Conservation (phyloP, 2,329 filamentous ascomycete genomes). For the Fusarium equiseti region DNA sequence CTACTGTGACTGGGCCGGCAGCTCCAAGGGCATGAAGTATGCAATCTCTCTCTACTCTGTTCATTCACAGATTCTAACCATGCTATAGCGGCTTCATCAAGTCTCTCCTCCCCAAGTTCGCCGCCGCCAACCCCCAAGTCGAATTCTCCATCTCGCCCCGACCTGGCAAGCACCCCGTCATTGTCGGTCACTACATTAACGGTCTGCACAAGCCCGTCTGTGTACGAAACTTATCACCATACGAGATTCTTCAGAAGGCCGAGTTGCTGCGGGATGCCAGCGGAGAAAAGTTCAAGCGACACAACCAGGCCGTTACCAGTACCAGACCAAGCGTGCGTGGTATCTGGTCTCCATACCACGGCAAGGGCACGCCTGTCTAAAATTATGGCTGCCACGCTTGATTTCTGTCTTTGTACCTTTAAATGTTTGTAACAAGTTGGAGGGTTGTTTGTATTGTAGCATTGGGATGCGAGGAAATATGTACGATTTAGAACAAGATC, state of each 20-base stretch:
- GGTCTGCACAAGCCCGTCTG: constrained; percentile 87
- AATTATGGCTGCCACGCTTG: constrained; percentile 4
- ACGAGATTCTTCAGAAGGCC: constrained; percentile 84
- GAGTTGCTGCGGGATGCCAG: constrained; percentile 78
- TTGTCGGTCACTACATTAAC: constrained; percentile 93
- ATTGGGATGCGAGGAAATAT: constrained; percentile 48
- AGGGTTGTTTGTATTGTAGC: constrained; percentile 37
- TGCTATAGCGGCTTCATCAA: constrained; percentile 80
- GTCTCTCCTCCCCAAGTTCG: constrained; percentile 80
- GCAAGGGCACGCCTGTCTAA: constrained; percentile 67
- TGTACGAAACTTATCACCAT: constrained; percentile 84
- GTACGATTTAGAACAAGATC: constrained; percentile 45
- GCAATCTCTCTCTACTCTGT: constrained; percentile 35
- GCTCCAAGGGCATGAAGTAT: constrained; percentile 94
- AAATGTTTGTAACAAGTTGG: constrained; percentile 43
- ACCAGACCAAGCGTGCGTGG: constrained; percentile 75
- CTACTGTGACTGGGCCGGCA: constrained; percentile 97
- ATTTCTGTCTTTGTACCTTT: constrained; percentile 45
- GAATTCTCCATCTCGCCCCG: constrained; percentile 93
- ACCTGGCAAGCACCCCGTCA: constrained; percentile 88
- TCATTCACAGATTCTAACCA: constrained; percentile 42
- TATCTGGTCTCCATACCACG: constrained; percentile 78
- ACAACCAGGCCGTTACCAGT: constrained; percentile 73
- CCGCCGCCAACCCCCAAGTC: constrained; percentile 83
- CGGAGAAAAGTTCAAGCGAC: constrained; percentile 77